These are phyloP conservation scores for Phragmites australis DNA, from an alignment of 176 grass and related monocot genomes.

Conservation along the genomic window DNA sequence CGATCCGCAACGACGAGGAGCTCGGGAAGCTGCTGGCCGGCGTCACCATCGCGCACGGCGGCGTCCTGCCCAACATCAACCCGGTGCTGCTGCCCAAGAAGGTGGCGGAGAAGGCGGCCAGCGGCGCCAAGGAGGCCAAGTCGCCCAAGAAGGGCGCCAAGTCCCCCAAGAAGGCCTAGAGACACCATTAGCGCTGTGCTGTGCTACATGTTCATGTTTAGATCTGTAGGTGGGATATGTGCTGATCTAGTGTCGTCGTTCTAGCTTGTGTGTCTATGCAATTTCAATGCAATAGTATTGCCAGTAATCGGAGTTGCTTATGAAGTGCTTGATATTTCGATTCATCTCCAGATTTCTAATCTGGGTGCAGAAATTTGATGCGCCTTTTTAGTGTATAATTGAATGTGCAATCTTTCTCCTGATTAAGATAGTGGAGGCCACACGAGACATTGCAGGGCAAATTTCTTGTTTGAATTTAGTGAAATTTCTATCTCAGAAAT, in stretches of 20 bases:
- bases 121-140: constrained; percentile 24
- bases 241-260: neutral
- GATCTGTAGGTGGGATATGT: neutral
- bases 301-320: neutral
- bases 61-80: constrained; percentile 47
- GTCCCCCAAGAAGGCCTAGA: constrained; percentile 39
- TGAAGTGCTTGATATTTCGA: neutral
- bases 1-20: constrained; percentile 49
- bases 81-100: constrained; percentile 45
- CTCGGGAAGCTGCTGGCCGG: constrained; percentile 41
- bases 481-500: too few species aligned
- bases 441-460: too few species aligned
- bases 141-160: constrained; percentile 27
- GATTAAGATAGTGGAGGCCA: too few species aligned
- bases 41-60: constrained; percentile 42
- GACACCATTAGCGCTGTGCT: neutral
- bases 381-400: neutral
- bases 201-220: neutral
- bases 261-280: neutral
- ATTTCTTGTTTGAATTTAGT: too few species aligned
- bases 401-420: too few species aligned
- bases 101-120: constrained; percentile 20
- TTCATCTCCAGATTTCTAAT: neutral
- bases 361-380: neutral
- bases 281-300: neutral